These are phyloP conservation scores for Corrigiola litoralis DNA, from an alignment of 179 eudicot species.

Conservation along the genomic window DNA sequence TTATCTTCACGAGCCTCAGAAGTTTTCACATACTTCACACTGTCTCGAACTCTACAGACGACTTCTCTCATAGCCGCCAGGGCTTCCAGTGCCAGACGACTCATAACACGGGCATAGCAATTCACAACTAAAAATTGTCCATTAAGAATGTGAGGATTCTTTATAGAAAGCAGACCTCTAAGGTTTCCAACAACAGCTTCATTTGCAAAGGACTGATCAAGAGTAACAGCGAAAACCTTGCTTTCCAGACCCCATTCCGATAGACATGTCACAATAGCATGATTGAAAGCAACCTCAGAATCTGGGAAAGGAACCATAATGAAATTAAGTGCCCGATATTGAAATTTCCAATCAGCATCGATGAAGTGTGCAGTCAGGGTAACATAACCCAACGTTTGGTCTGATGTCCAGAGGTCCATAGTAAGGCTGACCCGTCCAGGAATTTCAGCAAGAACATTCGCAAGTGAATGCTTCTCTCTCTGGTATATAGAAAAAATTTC, in stretches of 20 bases:
- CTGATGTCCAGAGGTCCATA: constrained; percentile 43
- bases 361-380: constrained; percentile 41
- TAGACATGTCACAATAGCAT: constrained; percentile 43
- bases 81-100: constrained; percentile 35
- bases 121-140: constrained; percentile 33
- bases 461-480: constrained; percentile 34
- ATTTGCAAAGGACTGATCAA: constrained; percentile 40
- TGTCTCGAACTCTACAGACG: constrained; percentile 33
- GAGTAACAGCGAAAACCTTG: constrained; percentile 43
- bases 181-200: constrained; percentile 32
- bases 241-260: constrained; percentile 43
- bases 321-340: constrained; percentile 35
- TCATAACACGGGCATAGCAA: constrained; percentile 43
- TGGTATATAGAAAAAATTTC: constrained; percentile 36
- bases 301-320: constrained; percentile 38
- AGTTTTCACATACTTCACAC: constrained; percentile 43
- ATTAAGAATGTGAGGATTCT: constrained; percentile 29
- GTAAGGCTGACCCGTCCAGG: constrained; percentile 42
- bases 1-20: constrained; percentile 28
- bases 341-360: constrained; percentile 45
- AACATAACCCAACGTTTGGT: constrained; percentile 41
- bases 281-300: constrained; percentile 40
- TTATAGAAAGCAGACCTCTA: constrained; percentile 36
- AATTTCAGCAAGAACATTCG: constrained; percentile 30
- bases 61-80: constrained; percentile 19